Evolutionary conservation across 495 filamentous ascomycete species (phyloP).

Genomic region (Articulospora tetracladia): DNA sequence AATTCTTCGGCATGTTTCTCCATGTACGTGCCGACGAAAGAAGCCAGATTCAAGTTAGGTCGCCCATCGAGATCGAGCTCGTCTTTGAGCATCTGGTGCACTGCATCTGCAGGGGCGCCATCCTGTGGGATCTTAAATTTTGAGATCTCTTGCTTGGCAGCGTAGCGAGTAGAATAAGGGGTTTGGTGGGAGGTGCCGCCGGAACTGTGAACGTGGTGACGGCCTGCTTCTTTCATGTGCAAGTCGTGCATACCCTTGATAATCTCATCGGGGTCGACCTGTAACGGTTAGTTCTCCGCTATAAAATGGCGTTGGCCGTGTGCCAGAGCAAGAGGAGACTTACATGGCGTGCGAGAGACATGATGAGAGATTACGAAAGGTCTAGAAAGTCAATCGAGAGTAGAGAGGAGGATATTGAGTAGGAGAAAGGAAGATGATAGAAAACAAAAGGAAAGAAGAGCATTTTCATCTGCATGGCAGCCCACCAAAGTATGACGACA

Average conservation of each 20-base stretch:
- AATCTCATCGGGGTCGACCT: slow-evolving; percentile 63
- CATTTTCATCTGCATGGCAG: not conserved
- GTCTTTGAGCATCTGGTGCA: slow-evolving; percentile 67
- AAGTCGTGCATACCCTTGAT: slow-evolving; percentile 47
- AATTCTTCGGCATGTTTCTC: slow-evolving; percentile 61
- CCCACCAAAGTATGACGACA: not conserved
- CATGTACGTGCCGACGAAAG: slow-evolving; percentile 72
- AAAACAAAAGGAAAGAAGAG: not conserved
- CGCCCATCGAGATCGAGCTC: slow-evolving; percentile 70
- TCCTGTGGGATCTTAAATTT: slow-evolving; percentile 62
- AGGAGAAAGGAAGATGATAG: not conserved
- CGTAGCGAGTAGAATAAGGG: slow-evolving; percentile 61
- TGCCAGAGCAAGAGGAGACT: slow-evolving; percentile 7
- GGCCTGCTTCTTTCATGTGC: slow-evolving; percentile 35
- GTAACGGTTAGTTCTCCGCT: not conserved
- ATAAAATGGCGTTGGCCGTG: not conserved
- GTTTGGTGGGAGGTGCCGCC: slow-evolving; percentile 49
- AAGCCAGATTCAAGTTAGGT: slow-evolving; percentile 69
- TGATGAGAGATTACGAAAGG: slow-evolving; percentile 17
- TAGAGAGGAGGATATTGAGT: not conserved
- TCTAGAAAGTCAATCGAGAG: not conserved
- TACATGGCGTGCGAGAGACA: slow-evolving; percentile 40
- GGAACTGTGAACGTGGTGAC: slow-evolving; percentile 35
- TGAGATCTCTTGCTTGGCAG: slow-evolving; percentile 55
- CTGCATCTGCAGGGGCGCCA: slow-evolving; percentile 59